phyloP scores from a whole-genome alignment of 2,329 filamentous ascomycete genomes.

The Rhynchosporium graminicola region DNA sequence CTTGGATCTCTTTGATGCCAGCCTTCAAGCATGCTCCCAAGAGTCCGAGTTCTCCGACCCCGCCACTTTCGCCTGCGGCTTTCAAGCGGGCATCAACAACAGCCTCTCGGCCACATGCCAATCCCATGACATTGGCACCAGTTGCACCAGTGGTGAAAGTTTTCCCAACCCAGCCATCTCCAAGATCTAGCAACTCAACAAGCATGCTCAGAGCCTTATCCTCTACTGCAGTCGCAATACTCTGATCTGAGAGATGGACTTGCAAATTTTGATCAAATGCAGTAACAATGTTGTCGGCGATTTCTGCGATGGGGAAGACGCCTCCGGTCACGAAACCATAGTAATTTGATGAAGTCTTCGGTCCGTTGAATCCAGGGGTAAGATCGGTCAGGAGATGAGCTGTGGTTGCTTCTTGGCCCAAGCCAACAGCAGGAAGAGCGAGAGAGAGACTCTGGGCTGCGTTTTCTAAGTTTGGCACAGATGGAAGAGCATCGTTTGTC shows the following conservation, averaged over 20 bases:
- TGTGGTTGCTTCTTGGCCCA: slow-evolving; percentile 46
- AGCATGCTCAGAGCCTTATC: slow-evolving; percentile 70
- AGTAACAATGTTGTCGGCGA: slow-evolving; percentile 83
- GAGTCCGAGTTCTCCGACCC: slow-evolving; percentile 71
- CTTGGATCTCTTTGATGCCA: slow-evolving; percentile 67
- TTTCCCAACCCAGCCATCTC: slow-evolving; percentile 65
- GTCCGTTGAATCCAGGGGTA: slow-evolving; percentile 42
- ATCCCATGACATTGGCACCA: slow-evolving; percentile 63
- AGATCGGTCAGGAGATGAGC: slow-evolving; percentile 49
- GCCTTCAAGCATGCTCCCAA: slow-evolving; percentile 64
- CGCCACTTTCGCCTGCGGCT: slow-evolving; percentile 38
- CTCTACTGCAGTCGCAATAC: slow-evolving; percentile 75
- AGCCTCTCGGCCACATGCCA: slow-evolving; percentile 71
- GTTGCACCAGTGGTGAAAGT: slow-evolving; percentile 79
- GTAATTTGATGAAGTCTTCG: slow-evolving; percentile 51
- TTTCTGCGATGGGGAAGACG: slow-evolving; percentile 72
- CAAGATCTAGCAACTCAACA: slow-evolving; percentile 64
- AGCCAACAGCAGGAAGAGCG: slow-evolving; percentile 43
- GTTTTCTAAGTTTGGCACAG: slow-evolving; percentile 26
- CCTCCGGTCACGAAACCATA: slow-evolving; percentile 91
- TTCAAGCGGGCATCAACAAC: slow-evolving; percentile 49
- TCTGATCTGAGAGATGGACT: slow-evolving; percentile 78
- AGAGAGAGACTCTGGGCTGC: slow-evolving; percentile 39
- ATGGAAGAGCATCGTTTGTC: slow-evolving; percentile 34
- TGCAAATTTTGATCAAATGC: slow-evolving; percentile 81